Percentiles rank a stretch among this genome's conserved stretches.
These are phyloP conservation scores for Micractinium conductrix DNA, from an alignment of 139 green algal genomes.

Conservation along the genomic window DNA sequence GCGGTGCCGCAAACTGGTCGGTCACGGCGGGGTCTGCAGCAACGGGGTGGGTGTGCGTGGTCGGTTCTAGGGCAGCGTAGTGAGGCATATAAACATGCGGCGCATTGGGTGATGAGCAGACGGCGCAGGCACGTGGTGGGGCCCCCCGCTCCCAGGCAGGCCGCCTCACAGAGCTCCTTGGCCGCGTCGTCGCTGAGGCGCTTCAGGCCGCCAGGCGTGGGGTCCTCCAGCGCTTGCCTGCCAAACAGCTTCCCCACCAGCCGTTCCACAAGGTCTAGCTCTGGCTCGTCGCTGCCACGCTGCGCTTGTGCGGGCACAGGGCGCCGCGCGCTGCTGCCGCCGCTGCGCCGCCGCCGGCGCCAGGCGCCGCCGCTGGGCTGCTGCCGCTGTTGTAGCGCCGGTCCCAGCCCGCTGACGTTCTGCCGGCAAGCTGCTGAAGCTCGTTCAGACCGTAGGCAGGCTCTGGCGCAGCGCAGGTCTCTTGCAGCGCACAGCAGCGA, in stretches of 20 bases:
- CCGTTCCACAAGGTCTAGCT: slow-evolving; percentile 59
- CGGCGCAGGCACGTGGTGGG: too few species aligned
- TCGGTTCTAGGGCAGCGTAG: too few species aligned
- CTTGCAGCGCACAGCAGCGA: too few species aligned
- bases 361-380: neutral
- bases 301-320: neutral
- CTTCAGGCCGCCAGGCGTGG: slow-evolving; percentile 69
- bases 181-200: slow-evolving; percentile 54
- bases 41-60: too few species aligned
- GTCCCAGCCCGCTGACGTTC: too few species aligned
- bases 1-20: slow-evolving; percentile 53
- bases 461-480: too few species aligned
- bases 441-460: too few species aligned
- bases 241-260: slow-evolving; percentile 70
- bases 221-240: slow-evolving; percentile 62
- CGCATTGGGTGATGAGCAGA: too few species aligned
- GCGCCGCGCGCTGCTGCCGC: neutral
- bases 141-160: neutral
- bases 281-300: slow-evolving; percentile 16
- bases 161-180: slow-evolving; percentile 49
- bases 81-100: neutral
- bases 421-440: too few species aligned
- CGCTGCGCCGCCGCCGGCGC: neutral
- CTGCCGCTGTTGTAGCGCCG: neutral
- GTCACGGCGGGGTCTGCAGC: slow-evolving; percentile 52